A percentile compares a stretch with the other conserved stretches of the same genome.
Conservation (phyloP, 805 yeast genomes). For the Saturnispora zaruensis region DNA sequence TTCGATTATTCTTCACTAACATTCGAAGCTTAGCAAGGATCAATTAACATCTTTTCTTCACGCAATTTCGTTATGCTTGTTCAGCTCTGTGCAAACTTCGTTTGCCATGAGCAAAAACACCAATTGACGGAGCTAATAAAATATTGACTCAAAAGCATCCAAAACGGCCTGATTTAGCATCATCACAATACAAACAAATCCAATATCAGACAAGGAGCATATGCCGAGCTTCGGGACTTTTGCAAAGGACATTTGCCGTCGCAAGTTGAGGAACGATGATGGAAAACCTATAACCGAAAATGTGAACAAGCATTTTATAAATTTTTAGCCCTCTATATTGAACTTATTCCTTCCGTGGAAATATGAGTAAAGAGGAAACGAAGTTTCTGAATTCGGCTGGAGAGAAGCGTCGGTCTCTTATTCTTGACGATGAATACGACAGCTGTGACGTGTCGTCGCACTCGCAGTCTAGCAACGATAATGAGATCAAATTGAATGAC, state of each 20-base stretch:
- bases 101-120: not conserved
- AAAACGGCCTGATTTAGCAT: not conserved
- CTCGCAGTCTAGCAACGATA: not conserved
- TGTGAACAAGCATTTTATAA: not conserved
- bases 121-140: not conserved
- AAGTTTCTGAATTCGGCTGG: not conserved
- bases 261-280: not conserved
- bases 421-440: constrained; percentile 20
- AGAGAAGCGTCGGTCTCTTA: constrained; percentile 16
- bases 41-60: too few relatives aligned
- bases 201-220: not conserved
- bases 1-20: not conserved
- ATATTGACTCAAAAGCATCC: not conserved
- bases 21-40: not conserved
- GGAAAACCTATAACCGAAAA: not conserved
- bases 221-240: not conserved
- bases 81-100: not conserved
- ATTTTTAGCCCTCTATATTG: not conserved
- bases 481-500: not conserved
- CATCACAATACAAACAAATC: too few relatives aligned
- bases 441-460: not conserved
- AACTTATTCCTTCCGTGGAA: not conserved
- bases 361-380: not conserved
- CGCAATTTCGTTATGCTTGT: too few relatives aligned
- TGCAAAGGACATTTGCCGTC: not conserved